Conservation (phyloP, 257 asterid genomes). For the Hygrophila difformis region DNA sequence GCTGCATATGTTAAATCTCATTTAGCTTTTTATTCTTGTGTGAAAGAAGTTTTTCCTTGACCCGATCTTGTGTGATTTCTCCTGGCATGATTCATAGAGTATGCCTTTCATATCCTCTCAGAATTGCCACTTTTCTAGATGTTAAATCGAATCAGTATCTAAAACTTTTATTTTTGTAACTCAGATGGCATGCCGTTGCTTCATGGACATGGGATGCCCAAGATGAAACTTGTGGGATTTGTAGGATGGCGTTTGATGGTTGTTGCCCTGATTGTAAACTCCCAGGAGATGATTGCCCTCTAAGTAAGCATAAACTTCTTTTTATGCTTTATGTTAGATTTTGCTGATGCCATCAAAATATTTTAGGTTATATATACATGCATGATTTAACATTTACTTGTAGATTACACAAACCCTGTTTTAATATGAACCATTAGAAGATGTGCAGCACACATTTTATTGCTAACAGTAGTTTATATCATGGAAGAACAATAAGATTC, state of each 20-base stretch:
- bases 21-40: conserved; percentile 1
- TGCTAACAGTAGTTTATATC: too few relatives aligned
- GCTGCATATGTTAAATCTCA: background rate
- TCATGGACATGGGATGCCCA: conserved; percentile 99
- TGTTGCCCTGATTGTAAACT: conserved; percentile 88
- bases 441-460: too few relatives aligned
- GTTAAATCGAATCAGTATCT: conserved; percentile 2
- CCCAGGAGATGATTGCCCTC: conserved; percentile 90
- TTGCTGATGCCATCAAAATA: background rate
- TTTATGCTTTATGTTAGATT: background rate
- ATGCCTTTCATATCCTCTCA: conserved; percentile 23
- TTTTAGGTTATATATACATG: too few relatives aligned
- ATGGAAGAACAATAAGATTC: too few relatives aligned
- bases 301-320: conserved; percentile 38
- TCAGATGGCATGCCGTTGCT: conserved; percentile 84
- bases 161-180: background rate
- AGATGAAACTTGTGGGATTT: conserved; percentile 90
- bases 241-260: conserved; percentile 90
- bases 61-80: conserved; percentile 19
- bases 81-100: conserved; percentile 44
- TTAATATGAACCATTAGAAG: too few relatives aligned
- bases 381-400: too few relatives aligned
- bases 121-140: background rate
- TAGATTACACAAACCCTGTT: too few relatives aligned
- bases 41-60: conserved; percentile 34